Evolutionary conservation across 306 rosid genomes (phyloP).

Genomic region (Rosa rugosa): DNA sequence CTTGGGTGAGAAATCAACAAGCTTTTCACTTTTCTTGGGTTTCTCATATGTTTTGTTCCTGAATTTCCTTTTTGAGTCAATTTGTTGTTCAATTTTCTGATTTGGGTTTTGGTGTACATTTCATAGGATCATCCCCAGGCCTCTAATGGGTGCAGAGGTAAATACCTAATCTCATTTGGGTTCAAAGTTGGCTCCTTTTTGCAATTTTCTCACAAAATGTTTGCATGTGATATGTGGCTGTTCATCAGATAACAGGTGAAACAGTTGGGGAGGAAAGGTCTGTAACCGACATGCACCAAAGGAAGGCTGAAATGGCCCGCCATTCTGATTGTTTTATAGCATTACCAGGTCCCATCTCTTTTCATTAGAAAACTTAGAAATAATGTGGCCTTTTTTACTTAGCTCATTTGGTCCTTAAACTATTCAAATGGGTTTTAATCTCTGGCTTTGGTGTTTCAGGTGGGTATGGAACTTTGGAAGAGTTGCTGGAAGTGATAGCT

Average conservation of each 20-base stretch:
- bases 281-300: conserved; percentile 63
- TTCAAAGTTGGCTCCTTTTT: conserved; percentile 7
- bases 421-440: background rate
- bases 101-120: conserved; percentile 1
- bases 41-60: background rate
- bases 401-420: background rate
- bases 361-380: background rate
- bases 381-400: background rate
- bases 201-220: background rate
- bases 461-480: conserved; percentile 61
- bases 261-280: conserved; percentile 55
- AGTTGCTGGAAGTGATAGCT: conserved; percentile 56
- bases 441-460: conserved; percentile 28
- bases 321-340: conserved; percentile 65
- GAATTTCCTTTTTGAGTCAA: too few species aligned
- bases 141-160: conserved; percentile 50
- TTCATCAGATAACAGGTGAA: conserved; percentile 56
- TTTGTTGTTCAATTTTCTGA: background rate
- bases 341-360: conserved; percentile 48
- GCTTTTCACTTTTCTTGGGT: conserved; percentile 11
- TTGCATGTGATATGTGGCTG: conserved; percentile 14
- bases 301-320: conserved; percentile 74
- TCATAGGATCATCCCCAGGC: conserved; percentile 52
- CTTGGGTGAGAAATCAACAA: conserved; percentile 39
- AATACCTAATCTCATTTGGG: background rate